Evolutionary conservation across 345 rosid genomes (phyloP).

Genomic region (Acer yangbiense): DNA sequence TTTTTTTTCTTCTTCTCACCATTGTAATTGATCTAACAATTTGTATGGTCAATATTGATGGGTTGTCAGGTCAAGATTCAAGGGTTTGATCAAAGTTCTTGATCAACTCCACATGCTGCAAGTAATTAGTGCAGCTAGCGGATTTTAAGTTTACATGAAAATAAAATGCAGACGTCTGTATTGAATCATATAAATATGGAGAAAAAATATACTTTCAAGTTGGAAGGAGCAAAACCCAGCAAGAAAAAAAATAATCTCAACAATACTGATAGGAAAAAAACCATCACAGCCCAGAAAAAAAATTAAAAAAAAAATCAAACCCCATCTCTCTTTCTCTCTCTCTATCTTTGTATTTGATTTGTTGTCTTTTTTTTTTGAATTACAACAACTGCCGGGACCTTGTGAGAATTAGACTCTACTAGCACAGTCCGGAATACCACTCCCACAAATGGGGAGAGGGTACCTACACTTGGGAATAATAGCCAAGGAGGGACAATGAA

Average conservation of each 20-base stretch:
- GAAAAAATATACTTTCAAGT: slow-evolving; percentile 58
- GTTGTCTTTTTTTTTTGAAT: too few species aligned
- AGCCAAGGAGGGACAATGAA: too few species aligned
- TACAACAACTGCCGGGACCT: too few species aligned
- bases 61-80: slow-evolving; percentile 1
- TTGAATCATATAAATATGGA: too few species aligned
- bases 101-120: too few species aligned
- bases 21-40: background rate
- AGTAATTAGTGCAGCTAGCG: too few species aligned
- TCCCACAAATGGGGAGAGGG: too few species aligned
- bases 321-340: slow-evolving; percentile 27
- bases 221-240: slow-evolving; percentile 72
- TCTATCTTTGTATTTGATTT: background rate
- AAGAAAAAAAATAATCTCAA: slow-evolving; percentile 45
- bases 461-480: too few species aligned
- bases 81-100: background rate
- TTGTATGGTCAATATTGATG: background rate
- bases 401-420: too few species aligned
- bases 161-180: too few species aligned
- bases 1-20: background rate
- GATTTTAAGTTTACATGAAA: too few species aligned
- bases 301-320: slow-evolving; percentile 15
- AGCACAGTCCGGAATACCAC: too few species aligned
- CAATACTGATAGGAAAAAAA: slow-evolving; percentile 31
- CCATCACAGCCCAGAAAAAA: background rate